Base-by-base conservation (phyloP, 2,329 filamentous ascomycete species). In the Botrytis squamosa region DNA sequence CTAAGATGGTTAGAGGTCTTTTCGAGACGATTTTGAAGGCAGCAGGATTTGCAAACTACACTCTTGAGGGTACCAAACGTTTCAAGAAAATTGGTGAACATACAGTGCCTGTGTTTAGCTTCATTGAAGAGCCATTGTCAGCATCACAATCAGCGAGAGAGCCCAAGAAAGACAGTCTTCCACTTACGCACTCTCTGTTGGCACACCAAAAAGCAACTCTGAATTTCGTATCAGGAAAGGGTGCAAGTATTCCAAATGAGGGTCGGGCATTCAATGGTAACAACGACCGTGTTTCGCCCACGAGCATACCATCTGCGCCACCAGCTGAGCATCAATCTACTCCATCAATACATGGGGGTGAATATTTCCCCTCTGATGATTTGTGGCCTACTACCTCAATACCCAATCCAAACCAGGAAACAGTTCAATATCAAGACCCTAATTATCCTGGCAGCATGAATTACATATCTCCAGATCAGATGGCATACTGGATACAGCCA, bases 1-100 rank as follows among this genome's bases (percentile, higher is more conserved):
- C 95, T 0, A 98, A 97, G 84, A 98, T 98, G 95, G 95, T 98
- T 0, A 94, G 97, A 80, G 97, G 95, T 0, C 85, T 98, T 7
- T 98, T 98, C 78, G 95, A 98, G 81, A 97, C 94, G 0, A 98
- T 98, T 77, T 87, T 98, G 44, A 33, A 64, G 10, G 44, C 59
- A 36, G 69, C 69, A 40, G 59, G 44, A 46, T 40, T 71, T 40
- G 69, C 9, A 22, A 49, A 42, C 18, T 64, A n/a, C 38, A 60
- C 68, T 25, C 55, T 70, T 33, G 68, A 70, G 20, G 55, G 42
- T 7, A 36, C 52, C 22, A 60, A 36, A 36, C 40, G n/a, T 5
- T 49, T 29, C 57, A 70, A 60, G 40, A n/a, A 59, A 25, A 49
- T 46, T 36, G 68, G 68, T 29, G n/a, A 59, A 36, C 55, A 60